Evolutionary conservation across 2,329 filamentous ascomycete species (phyloP), one percentile per base, ranked within the genome.

Genomic region (Sporothrix sp.): DNA sequence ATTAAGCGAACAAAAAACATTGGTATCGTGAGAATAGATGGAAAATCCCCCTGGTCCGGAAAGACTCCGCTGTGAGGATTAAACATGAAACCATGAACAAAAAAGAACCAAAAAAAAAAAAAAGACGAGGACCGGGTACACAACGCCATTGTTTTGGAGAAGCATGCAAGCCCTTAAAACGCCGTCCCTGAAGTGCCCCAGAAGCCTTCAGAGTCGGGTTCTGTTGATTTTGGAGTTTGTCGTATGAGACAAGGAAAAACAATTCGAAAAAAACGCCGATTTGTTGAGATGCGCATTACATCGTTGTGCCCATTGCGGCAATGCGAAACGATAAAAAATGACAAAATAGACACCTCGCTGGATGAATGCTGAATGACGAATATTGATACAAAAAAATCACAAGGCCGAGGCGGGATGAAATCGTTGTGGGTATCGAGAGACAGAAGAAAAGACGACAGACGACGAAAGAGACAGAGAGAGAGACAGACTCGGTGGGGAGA

Each of bases 1-100:
- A 16, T 35, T 21, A 39, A 20, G 21, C 20, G 20, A 37, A 39
- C 4, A 44, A 36, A 42, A 47, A 48, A 39, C 50, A 48, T 36
- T 55, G 54, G 54, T 56, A 56, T 56, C 54, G 49, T 56, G 39
- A 46, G 30, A 52, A 32, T 43, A 51, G 14, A 44, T 52, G 23
- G 27, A 23, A 25, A 33, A 38, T 11, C n/a, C 23, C 49, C 32
- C 28, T 47, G 30, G 23, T 35, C 38, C 50, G 28, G 25, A 33
- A 43, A 18, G 10, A 7, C 45, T 21, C 45, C 33, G 21, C 23
- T 27, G 21, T 47, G 36, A 20, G n/a, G 18, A 36, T 27, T 36
- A 27, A 25, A 37, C 21, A 37, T 14, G 49, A 28, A 21, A 14
- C 21, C 27, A n/a, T 40, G 14, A 28, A 40, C 18, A 23, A 16